phyloP scores from a whole-genome alignment of 2,329 filamentous ascomycete species.

The Nigrospora osmanthi region DNA sequence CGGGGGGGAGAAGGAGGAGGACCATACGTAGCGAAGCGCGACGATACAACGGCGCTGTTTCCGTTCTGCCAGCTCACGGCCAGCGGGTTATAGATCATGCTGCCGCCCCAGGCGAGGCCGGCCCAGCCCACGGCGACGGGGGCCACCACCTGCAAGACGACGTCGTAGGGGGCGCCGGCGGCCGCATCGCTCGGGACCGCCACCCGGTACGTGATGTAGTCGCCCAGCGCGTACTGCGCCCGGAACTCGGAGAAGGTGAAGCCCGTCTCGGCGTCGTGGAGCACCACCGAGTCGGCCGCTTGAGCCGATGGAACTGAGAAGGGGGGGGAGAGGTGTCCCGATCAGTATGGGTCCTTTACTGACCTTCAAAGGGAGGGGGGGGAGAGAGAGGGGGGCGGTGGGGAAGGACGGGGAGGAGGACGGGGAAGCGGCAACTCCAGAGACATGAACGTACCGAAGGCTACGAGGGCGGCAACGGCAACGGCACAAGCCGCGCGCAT shows the following conservation, averaged over 20 bases:
- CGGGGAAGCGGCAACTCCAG: too few species aligned
- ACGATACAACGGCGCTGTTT: slow-evolving; percentile 28
- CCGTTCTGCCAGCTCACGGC: slow-evolving; percentile 36
- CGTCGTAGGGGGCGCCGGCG: slow-evolving; percentile 24
- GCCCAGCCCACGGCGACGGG: slow-evolving; percentile 37
- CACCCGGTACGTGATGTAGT: slow-evolving; percentile 21
- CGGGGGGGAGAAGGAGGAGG: slow-evolving; percentile 1
- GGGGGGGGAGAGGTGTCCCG: too few species aligned
- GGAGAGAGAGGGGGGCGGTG: background rate
- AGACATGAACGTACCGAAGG: too few species aligned
- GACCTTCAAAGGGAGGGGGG: background rate
- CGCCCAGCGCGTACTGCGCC: slow-evolving; percentile 16
- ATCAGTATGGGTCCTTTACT: too few species aligned
- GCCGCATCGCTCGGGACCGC: slow-evolving; percentile 25
- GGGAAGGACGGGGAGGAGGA: too few species aligned
- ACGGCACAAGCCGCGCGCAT: too few species aligned
- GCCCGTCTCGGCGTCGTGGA: slow-evolving; percentile 18
- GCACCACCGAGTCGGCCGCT: slow-evolving; percentile 16
- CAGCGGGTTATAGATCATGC: slow-evolving; percentile 39
- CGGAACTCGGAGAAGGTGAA: slow-evolving; percentile 20
- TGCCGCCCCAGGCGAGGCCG: slow-evolving; percentile 40
- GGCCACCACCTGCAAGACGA: slow-evolving; percentile 33
- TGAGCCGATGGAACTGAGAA: background rate
- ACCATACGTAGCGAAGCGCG: slow-evolving; percentile 36
- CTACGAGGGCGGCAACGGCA: too few species aligned